Evolutionary conservation across 2,329 filamentous ascomycete genomes (phyloP).

Genomic region (Arthrinium phaeospermum): DNA sequence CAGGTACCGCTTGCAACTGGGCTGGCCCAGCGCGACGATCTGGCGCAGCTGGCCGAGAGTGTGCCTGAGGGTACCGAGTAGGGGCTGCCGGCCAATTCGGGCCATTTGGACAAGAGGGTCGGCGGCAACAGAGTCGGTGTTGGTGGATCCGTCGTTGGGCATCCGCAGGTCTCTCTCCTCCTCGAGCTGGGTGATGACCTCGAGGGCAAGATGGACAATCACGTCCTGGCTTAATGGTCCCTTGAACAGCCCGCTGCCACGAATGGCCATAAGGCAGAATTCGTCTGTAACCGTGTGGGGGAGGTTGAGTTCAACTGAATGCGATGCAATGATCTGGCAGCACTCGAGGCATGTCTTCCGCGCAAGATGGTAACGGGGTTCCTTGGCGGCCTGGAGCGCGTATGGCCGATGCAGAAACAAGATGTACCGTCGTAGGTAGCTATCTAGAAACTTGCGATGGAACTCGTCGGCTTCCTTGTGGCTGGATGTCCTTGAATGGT

Average conservation of each 20-base stretch:
- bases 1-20: conserved; percentile 33
- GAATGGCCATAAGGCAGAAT: conserved; percentile 28
- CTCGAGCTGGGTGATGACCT: conserved; percentile 31
- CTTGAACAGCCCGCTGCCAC: conserved; percentile 33
- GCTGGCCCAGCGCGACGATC: conserved; percentile 30
- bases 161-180: conserved; percentile 24
- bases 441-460: conserved; percentile 34
- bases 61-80: conserved; percentile 27
- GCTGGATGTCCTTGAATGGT: conserved; percentile 19
- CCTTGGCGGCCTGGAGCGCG: conserved; percentile 28
- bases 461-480: conserved; percentile 22
- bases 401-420: conserved; percentile 34
- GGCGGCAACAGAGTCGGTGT: background rate
- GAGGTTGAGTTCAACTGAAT: conserved; percentile 27
- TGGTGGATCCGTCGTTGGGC: background rate
- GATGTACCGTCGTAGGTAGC: conserved; percentile 32
- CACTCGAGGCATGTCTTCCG: conserved; percentile 34
- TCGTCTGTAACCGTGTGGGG: conserved; percentile 25
- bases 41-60: conserved; percentile 30
- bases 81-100: conserved; percentile 25
- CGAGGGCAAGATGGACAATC: conserved; percentile 27
- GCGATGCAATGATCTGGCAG: conserved; percentile 31
- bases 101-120: conserved; percentile 28
- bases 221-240: conserved; percentile 30
- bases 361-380: conserved; percentile 32